These are phyloP conservation scores for Hemileccinum impolitum DNA, from an alignment of 768 basidiomycete genomes.

Conservation along the genomic window DNA sequence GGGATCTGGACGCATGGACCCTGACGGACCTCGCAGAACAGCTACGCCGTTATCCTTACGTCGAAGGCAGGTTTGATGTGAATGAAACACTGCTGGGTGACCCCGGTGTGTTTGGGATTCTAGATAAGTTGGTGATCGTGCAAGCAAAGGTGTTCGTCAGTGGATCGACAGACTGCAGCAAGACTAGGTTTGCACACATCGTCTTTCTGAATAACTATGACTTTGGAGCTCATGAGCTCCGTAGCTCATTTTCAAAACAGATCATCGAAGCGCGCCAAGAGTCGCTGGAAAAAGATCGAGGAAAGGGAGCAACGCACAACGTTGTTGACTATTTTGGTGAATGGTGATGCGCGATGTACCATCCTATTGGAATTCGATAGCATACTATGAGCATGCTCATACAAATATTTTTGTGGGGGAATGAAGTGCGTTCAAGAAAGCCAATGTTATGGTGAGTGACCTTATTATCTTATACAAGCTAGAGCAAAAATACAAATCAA, in stretches of 20 bases:
- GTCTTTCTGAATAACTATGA: background rate
- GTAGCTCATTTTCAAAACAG: slow-evolving; percentile 53
- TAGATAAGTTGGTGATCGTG: slow-evolving; percentile 55
- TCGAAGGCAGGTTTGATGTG: slow-evolving; percentile 18
- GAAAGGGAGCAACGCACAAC: slow-evolving; percentile 29
- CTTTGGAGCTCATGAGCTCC: background rate
- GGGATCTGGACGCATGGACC: slow-evolving; percentile 38
- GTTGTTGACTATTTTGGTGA: slow-evolving; percentile 46
- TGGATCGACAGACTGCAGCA: slow-evolving; percentile 45
- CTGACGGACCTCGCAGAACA: slow-evolving; percentile 44
- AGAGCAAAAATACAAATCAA: too few relatives aligned
- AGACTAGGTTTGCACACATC: slow-evolving; percentile 38
- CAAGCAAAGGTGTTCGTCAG: slow-evolving; percentile 49
- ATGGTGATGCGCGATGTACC: background rate
- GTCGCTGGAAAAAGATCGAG: slow-evolving; percentile 11
- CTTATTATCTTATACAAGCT: too few relatives aligned
- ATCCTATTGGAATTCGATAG: slow-evolving; percentile 1
- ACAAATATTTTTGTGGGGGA: slow-evolving; percentile 20
- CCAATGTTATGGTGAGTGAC: too few relatives aligned
- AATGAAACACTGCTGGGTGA: slow-evolving; percentile 40
- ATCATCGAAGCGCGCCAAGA: slow-evolving; percentile 43
- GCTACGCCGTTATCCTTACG: slow-evolving; percentile 22
- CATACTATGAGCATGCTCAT: slow-evolving; percentile 29
- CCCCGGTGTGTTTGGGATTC: slow-evolving; percentile 48
- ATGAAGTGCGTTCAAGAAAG: too few relatives aligned